A percentile compares a stretch with the other conserved stretches of the same genome.
These are phyloP conservation scores for Lunularia cruciata DNA, from an alignment of 225 moss, liverwort and hornwort species.

Conservation along the genomic window DNA sequence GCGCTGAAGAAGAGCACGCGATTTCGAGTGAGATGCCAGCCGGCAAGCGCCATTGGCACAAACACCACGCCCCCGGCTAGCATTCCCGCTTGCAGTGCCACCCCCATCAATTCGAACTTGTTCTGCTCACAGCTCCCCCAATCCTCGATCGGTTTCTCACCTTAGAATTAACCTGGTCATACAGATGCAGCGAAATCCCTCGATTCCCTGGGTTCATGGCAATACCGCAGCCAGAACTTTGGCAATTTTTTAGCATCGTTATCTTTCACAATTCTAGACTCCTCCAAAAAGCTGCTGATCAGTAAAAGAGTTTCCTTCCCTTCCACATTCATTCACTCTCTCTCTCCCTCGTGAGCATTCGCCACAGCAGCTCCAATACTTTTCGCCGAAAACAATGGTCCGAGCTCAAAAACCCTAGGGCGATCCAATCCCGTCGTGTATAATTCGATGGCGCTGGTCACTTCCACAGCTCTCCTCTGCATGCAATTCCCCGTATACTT, in stretches of 20 bases:
- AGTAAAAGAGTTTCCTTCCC: too few species aligned
- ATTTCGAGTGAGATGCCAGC: conserved; percentile 83
- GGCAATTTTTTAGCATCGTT: neutral
- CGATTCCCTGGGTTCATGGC: conserved; percentile 1
- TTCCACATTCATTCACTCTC: neutral
- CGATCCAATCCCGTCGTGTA: too few species aligned
- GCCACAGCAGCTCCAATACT: neutral
- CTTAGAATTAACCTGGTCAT: neutral
- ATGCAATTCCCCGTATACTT: neutral
- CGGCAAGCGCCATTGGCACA: conserved; percentile 84
- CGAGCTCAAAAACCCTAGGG: neutral
- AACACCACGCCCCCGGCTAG: conserved; percentile 66
- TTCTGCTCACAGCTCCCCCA: neutral
- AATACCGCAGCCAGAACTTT: neutral
- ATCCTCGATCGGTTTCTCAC: neutral
- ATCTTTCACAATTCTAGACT: neutral
- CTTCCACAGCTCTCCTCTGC: neutral
- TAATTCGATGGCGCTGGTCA: neutral
- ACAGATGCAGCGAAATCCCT: neutral
- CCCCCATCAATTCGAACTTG: conserved; percentile 35
- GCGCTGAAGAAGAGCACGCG: conserved; percentile 89
- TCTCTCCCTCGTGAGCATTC: neutral
- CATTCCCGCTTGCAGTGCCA: conserved; percentile 50
- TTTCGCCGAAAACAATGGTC: neutral
- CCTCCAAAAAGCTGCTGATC: neutral